Evolutionary conservation across 352 stramenopile genomes (phyloP).

Genomic region (Hyaloperonospora arabidopsidis): DNA sequence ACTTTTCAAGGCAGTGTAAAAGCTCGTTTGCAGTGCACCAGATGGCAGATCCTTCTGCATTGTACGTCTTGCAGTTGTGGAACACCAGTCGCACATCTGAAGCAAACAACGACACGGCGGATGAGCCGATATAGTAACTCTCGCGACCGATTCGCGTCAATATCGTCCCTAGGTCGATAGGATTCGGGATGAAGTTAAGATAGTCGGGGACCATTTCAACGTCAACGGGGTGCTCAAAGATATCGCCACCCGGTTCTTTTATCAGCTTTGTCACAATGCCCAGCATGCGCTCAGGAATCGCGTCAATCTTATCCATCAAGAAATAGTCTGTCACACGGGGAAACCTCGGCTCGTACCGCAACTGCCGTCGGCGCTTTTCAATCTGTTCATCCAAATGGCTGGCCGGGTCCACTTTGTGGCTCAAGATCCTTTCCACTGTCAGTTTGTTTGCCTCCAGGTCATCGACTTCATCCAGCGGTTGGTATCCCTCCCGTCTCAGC

Average conservation of each 20-base stretch:
- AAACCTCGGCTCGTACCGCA: constrained; percentile 44
- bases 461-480: constrained; percentile 81
- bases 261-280: constrained; percentile 76
- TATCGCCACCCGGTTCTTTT: constrained; percentile 77
- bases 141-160: constrained; percentile 54
- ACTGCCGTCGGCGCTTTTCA: constrained; percentile 53
- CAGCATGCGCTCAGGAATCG: constrained; percentile 56
- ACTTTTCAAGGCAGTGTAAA: constrained; percentile 77
- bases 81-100: constrained; percentile 83
- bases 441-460: constrained; percentile 83
- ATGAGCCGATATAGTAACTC: constrained; percentile 77
- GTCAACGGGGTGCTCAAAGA: constrained; percentile 77
- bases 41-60: constrained; percentile 75
- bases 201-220: constrained; percentile 79
- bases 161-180: constrained; percentile 85
- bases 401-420: constrained; percentile 71
- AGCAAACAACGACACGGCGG: constrained; percentile 64
- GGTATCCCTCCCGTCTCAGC: constrained; percentile 69
- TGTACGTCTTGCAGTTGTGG: constrained; percentile 83
- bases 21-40: constrained; percentile 64
- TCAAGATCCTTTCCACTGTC: constrained; percentile 84
- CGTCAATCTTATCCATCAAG: constrained; percentile 65
- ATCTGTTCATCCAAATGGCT: constrained; percentile 82
- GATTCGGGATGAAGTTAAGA: constrained; percentile 80
- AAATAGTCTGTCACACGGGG: constrained; percentile 79